Evolutionary conservation across 2,329 filamentous ascomycete genomes (phyloP), one percentile per base, ranked within the genome.

Genomic region (Aspergillus clavatus): DNA sequence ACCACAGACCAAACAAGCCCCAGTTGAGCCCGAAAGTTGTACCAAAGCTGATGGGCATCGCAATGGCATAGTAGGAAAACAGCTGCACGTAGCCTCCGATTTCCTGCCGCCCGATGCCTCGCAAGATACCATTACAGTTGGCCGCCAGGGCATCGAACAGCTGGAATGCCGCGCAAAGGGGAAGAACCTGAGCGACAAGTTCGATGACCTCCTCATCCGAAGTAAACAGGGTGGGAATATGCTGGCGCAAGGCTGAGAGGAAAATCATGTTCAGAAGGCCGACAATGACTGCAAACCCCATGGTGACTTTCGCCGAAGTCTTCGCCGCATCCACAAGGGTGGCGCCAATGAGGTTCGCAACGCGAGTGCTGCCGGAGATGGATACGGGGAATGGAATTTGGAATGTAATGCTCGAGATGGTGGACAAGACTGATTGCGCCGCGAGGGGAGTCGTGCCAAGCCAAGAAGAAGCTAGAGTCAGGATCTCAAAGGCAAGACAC

Each of bases 321-420:
- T 84, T 88, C 12, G 90, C 90, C 0, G 90, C 86, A 37, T 84
- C 82, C 2, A 87, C 83, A 8, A 96, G 76, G 1, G 84, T 85
- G 0, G 91, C 90, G 7, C 91, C 93, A 50, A 97, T 94, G 26
- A 97, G 72, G 58, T 96, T 97, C 14, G 90, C 91, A 11, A 96
- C 82, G 1, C 91, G 83, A 0, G 91, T 97, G 10, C 86, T 91
- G 0, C 86, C 82, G 2, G 91, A 90, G 46, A 97, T 91, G 24
- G 85, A 87, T 48, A 96, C 80, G 0, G 91, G 87, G 71, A 97
- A 97, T 0, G 91, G 89, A 39, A 97, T 83, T 66, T 95, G 89
- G 72, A 89, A 97, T 0, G 87, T 88, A 19, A 95, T 81, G 7
- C 83, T 81, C 0, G 84, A 82, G 37, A 95, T 74, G 0, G 86